Evolutionary conservation across 345 rosid species (phyloP).

Genomic region (Gossypioides kirkii): DNA sequence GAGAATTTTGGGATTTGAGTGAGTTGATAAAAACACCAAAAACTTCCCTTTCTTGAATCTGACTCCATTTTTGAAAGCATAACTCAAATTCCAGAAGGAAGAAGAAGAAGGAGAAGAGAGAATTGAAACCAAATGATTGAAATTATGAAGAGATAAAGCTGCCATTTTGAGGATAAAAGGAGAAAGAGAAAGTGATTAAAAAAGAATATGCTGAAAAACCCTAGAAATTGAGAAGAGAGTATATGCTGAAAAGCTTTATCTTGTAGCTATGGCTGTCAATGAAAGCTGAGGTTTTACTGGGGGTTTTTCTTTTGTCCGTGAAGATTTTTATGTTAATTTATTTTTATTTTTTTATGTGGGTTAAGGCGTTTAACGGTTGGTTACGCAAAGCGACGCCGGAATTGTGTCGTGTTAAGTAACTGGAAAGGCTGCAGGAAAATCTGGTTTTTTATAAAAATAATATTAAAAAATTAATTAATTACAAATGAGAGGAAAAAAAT

Average conservation of each 20-base stretch:
- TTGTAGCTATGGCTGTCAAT: conserved; percentile 11
- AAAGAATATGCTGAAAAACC: conserved; percentile 48
- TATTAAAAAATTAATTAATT: too few relatives aligned
- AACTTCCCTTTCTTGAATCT: conserved; percentile 26
- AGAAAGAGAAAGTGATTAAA: conserved; percentile 9
- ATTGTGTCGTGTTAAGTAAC: too few relatives aligned
- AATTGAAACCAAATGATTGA: conserved; percentile 23
- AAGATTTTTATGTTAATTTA: background rate
- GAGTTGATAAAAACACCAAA: conserved; percentile 51
- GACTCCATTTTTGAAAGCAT: conserved; percentile 8
- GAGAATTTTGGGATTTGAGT: conserved; percentile 73
- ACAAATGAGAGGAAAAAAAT: too few relatives aligned
- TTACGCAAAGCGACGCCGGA: too few relatives aligned
- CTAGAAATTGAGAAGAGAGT: conserved; percentile 13
- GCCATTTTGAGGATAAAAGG: conserved; percentile 29
- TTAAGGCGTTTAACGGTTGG: too few relatives aligned
- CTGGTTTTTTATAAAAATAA: too few relatives aligned
- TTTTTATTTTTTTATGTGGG: background rate
- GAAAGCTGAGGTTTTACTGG: conserved; percentile 7
- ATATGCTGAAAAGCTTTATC: conserved; percentile 1
- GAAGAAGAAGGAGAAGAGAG: conserved; percentile 17
- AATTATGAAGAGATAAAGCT: conserved; percentile 32
- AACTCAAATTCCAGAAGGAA: conserved; percentile 14
- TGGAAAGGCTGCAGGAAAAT: too few relatives aligned
- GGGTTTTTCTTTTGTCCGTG: background rate